Base-by-base conservation (phyloP, 2,329 filamentous ascomycete species). In the Nothomitra cinnamomea region DNA sequence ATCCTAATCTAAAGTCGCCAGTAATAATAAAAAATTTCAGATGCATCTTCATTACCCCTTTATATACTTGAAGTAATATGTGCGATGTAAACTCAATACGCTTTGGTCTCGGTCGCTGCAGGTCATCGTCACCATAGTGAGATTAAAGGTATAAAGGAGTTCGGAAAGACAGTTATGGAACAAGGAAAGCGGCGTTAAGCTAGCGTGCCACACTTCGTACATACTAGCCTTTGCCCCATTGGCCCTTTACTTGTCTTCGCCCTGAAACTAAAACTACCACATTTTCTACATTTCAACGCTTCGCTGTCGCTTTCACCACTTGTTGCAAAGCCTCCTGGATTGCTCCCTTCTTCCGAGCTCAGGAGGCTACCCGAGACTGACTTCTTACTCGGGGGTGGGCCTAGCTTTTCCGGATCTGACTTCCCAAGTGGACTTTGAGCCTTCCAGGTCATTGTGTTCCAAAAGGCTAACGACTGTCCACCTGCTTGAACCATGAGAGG, bases 231-330 rank as follows among this genome's bases (percentile, higher is more conserved):
- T 61, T 79, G 76, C 52, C 56, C 74, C 17, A n/a, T 7, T 13
- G 49, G 2, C 15, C 51, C 19, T n/a, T 41, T 32, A 19, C 17
- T 41, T 5, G 36, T 77, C 58, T 74, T 78, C 1, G 76, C 76
- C 58, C 77, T 77, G 58, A 87, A 87, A 56, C 80, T 78, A 19
- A 66, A 73, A 1, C 76, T 73, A 3, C 74, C 73, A 60, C 83
- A 87, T 21, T 64, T 59, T 8, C 24, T 53, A 21, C 45, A 55
- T 41, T 19, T 45, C 19, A 57, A 43, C 19, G 22, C 36, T 19
- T 53, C 48, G 10, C 12, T 25, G 12, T 48, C 43, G 15, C 43
- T 28, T 15, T 48, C 49, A 32, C 36, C 49, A 21, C 36, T 41
- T 10, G 32, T 41, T 32, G 15, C 32, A 41, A 38, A 38, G 7